Percentiles rank a stretch among this genome's conserved stretches.
Evolutionary conservation across 1,284 basidiomycete genomes (phyloP).

Genomic region (Entoloma clypeatum): DNA sequence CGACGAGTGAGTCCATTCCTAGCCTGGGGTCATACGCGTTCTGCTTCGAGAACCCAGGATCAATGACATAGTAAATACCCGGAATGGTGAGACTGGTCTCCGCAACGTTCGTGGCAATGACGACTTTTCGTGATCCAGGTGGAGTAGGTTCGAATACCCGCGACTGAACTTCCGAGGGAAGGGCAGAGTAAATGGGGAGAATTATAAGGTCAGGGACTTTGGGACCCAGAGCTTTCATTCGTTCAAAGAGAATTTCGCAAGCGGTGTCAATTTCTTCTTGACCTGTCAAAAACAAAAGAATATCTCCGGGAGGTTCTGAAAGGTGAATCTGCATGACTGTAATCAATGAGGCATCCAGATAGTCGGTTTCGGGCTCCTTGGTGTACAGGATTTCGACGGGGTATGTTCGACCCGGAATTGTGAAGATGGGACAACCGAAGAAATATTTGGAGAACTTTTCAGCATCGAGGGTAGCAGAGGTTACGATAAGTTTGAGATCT

Average conservation of each 20-base stretch:
- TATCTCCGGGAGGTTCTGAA: slow-evolving; percentile 94
- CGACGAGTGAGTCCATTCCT: slow-evolving; percentile 98
- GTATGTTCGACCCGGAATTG: slow-evolving; percentile 98
- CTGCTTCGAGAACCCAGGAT: slow-evolving; percentile 98
- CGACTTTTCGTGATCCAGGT: slow-evolving; percentile 94
- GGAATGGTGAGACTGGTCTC: slow-evolving; percentile 99
- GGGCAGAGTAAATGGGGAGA: slow-evolving; percentile 94
- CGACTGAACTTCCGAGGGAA: slow-evolving; percentile 97
- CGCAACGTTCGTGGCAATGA: slow-evolving; percentile 98
- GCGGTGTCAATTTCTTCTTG: slow-evolving; percentile 99
- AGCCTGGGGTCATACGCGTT: slow-evolving; percentile 97
- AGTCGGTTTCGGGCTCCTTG: slow-evolving; percentile 98
- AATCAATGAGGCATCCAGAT: slow-evolving; percentile 96
- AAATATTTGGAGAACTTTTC: slow-evolving; percentile 99
- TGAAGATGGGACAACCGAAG: slow-evolving; percentile 97
- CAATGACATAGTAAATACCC: slow-evolving; percentile 98
- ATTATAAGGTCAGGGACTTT: slow-evolving; percentile 97
- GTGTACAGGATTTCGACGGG: slow-evolving; percentile 98
- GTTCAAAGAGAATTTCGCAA: slow-evolving; percentile 95
- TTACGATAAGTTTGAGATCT: slow-evolving; percentile 97
- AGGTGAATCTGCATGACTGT: slow-evolving; percentile 99
- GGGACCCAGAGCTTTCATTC: slow-evolving; percentile 96
- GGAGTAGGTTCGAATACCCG: slow-evolving; percentile 97
- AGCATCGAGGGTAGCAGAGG: slow-evolving; percentile 97
- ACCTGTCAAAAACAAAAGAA: slow-evolving; percentile 96